These are phyloP conservation scores for Aspergillus fumigatiaffinis DNA, from an alignment of 2,329 filamentous ascomycete species.

Conservation along the genomic window DNA sequence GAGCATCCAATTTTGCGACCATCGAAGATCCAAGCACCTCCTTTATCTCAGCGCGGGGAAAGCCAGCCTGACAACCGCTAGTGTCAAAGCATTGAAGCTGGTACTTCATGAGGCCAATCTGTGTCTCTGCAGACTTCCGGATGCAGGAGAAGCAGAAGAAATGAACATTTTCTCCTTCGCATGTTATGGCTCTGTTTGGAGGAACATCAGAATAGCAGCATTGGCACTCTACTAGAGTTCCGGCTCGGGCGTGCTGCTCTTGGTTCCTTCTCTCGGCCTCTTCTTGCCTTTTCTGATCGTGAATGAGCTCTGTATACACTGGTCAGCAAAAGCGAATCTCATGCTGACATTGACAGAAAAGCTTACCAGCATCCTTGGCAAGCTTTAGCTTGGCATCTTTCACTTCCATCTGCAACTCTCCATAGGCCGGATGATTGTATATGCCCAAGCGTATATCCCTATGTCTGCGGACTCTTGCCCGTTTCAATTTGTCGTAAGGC, in stretches of 20 bases:
- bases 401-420: constrained; percentile 19
- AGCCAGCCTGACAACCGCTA: constrained; percentile 61
- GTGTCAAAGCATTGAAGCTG: constrained; percentile 67
- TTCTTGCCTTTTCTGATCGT: constrained; percentile 19
- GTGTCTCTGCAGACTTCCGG: constrained; percentile 60
- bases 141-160: constrained; percentile 69
- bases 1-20: constrained; percentile 60
- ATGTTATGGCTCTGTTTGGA: constrained; percentile 65
- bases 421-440: not conserved
- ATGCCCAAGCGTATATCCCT: not conserved
- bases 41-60: constrained; percentile 53
- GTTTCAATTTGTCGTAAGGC: constrained; percentile 19
- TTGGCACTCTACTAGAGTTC: constrained; percentile 62
- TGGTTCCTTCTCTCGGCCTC: constrained; percentile 32
- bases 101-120: constrained; percentile 67
- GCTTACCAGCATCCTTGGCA: constrained; percentile 18
- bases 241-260: constrained; percentile 40
- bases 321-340: not conserved
- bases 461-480: constrained; percentile 7
- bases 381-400: constrained; percentile 22
- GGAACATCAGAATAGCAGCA: constrained; percentile 69
- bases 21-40: constrained; percentile 58
- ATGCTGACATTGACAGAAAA: not conserved
- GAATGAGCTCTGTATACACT: constrained; percentile 5
- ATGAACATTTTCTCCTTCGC: constrained; percentile 56